Evolutionary conservation across 108 stramenopile species (phyloP).

Genomic region (Cyclotella distinguenda): DNA sequence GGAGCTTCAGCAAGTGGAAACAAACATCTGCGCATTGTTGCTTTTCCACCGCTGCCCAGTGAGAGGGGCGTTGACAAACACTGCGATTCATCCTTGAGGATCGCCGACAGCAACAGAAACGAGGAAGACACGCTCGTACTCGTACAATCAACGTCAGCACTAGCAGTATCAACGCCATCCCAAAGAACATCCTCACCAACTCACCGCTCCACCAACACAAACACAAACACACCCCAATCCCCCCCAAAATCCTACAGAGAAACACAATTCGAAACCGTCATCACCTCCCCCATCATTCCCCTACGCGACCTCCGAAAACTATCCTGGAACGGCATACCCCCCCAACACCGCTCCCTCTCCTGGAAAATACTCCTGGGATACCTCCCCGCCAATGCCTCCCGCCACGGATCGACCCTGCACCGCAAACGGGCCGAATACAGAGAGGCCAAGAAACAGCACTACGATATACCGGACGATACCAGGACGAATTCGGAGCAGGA

Average conservation of each 20-base stretch:
- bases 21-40: conserved; percentile 20
- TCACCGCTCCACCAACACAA: conserved; percentile 49
- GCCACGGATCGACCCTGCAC: conserved; percentile 57
- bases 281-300: conserved; percentile 56
- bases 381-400: conserved; percentile 69
- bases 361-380: conserved; percentile 86
- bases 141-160: too few species aligned
- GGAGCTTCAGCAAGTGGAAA: conserved; percentile 5
- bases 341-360: conserved; percentile 56
- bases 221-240: conserved; percentile 6
- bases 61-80: conserved; percentile 3
- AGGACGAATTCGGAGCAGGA: conserved; percentile 91
- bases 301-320: conserved; percentile 66
- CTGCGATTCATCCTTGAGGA: background rate
- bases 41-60: conserved; percentile 26
- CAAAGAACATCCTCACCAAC: background rate
- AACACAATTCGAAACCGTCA: conserved; percentile 57
- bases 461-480: conserved; percentile 79
- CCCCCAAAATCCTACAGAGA: conserved; percentile 58
- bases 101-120: background rate
- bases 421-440: conserved; percentile 81
- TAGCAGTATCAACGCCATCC: background rate
- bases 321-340: conserved; percentile 83
- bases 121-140: too few species aligned
- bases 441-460: conserved; percentile 81